These are phyloP conservation scores for Carpinus viminea DNA, from an alignment of 306 rosid species.

Conservation along the genomic window DNA sequence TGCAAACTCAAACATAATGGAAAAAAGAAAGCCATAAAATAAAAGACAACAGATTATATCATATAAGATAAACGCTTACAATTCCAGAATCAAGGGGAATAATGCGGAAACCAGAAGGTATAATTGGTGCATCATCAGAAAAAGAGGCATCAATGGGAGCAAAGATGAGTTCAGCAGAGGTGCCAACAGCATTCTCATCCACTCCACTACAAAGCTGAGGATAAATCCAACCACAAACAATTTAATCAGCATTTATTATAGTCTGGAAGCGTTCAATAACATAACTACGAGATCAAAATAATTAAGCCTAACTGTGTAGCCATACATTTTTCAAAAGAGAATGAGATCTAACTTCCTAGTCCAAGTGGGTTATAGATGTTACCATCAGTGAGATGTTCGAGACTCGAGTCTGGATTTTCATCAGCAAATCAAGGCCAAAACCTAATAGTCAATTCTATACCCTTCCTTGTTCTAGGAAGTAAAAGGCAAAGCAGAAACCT, in stretches of 20 bases:
- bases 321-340: neutral
- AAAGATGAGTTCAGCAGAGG: conserved; percentile 86
- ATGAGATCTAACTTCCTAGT: neutral
- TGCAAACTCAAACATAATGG: neutral
- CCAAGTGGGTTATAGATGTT: neutral
- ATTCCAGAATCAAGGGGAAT: conserved; percentile 79
- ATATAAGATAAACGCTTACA: conserved; percentile 36
- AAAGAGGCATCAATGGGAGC: conserved; percentile 99
- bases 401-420: neutral
- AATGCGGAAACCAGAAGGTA: conserved; percentile 94
- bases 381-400: conserved; percentile 7
- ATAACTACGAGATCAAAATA: neutral
- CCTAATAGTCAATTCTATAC: neutral
- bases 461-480: conserved; percentile 7
- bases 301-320: neutral
- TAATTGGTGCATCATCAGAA: conserved; percentile 93
- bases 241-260: conserved; percentile 18
- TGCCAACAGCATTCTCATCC: conserved; percentile 85
- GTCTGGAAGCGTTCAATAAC: neutral
- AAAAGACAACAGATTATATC: neutral
- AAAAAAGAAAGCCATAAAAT: neutral
- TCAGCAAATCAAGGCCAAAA: neutral
- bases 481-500: neutral
- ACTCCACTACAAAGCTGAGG: conserved; percentile 88
- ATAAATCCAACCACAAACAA: conserved; percentile 27